Percentiles rank a stretch among this genome's conserved stretches.
These are phyloP conservation scores for Dalbergia cultrata DNA, from an alignment of 306 rosid species.

Conservation along the genomic window DNA sequence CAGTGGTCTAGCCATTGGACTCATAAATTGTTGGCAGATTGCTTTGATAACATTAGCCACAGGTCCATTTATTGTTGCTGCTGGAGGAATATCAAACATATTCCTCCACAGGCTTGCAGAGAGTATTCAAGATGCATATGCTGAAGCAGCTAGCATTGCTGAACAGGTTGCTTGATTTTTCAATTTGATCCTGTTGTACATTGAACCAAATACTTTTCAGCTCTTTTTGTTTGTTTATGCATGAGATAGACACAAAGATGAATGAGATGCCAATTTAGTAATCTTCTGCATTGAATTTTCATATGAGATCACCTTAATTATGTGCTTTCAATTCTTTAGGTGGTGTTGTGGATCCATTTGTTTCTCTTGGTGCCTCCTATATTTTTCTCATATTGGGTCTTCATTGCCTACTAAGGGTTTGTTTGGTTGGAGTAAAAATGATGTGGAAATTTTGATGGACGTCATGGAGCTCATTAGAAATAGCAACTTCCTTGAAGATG, in stretches of 20 bases:
- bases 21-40: conserved; percentile 96
- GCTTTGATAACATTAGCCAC: conserved; percentile 92
- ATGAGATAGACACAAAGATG: conserved; percentile 4
- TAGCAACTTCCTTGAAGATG: conserved; percentile 1
- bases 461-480: neutral
- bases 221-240: conserved; percentile 10
- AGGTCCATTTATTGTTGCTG: conserved; percentile 97
- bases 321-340: conserved; percentile 19
- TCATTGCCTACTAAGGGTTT: neutral
- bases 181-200: conserved; percentile 19
- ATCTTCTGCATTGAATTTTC: conserved; percentile 12
- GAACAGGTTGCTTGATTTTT: conserved; percentile 78
- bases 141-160: conserved; percentile 99
- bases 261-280: conserved; percentile 22
- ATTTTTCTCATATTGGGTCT: neutral
- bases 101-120: conserved; percentile 98
- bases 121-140: conserved; percentile 99
- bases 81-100: conserved; percentile 98
- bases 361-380: conserved; percentile 7
- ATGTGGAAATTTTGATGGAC: no score
- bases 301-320: conserved; percentile 16
- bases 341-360: conserved; percentile 30
- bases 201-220: conserved; percentile 35
- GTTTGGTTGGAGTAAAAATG: neutral
- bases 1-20: conserved; percentile 93